Percentiles rank a stretch among this genome's conserved stretches.
Conservation (phyloP, 169 alveolate genomes). For the Eimeria praecox region DNA sequence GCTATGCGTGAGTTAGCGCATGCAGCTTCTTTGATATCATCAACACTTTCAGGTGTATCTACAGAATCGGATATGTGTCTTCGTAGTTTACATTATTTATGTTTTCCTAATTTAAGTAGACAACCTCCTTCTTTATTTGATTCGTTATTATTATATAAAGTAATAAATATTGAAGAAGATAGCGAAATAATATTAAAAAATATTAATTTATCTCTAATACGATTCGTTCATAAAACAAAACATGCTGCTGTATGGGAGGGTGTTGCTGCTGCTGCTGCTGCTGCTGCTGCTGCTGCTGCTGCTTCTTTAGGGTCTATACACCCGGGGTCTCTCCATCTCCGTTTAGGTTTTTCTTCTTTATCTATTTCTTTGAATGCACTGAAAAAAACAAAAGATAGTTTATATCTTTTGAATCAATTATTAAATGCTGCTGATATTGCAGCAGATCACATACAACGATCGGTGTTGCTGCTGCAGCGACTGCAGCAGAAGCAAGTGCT, state of each 20-base stretch:
- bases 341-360: neutral
- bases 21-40: neutral
- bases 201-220: neutral
- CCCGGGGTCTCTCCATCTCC: neutral
- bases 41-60: neutral
- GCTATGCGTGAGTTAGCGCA: neutral
- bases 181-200: neutral
- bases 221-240: neutral
- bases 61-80: neutral
- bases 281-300: no score
- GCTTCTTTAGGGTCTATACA: neutral
- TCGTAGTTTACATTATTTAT: neutral
- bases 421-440: constrained; percentile 4
- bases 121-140: neutral
- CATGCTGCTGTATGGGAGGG: neutral
- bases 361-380: no score
- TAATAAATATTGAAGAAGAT: neutral
- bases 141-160: neutral
- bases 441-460: neutral
- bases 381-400: neutral
- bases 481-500: neutral
- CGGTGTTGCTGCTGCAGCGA: constrained; percentile 11
- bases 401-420: neutral
- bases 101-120: neutral
- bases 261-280: no score